A percentile compares a stretch with the other conserved stretches of the same genome.
Conservation (phyloP, 2,329 filamentous ascomycete species). For the Leptographium lundbergii region DNA sequence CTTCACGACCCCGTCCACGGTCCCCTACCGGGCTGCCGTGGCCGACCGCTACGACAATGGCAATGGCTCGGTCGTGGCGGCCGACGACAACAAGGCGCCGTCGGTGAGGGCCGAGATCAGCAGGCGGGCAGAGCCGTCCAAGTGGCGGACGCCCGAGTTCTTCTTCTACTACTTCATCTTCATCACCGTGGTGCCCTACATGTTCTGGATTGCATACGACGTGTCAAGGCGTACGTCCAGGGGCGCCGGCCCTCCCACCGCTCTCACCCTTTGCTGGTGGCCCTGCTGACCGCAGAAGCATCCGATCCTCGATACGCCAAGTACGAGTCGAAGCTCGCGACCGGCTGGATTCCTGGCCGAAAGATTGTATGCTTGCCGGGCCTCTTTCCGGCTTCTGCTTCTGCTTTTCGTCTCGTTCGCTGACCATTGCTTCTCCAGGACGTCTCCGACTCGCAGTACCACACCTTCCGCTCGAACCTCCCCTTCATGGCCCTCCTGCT, state of each 20-base stretch:
- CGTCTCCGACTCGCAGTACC: conserved; percentile 80
- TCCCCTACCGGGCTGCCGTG: conserved; percentile 45
- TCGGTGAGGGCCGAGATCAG: conserved; percentile 13
- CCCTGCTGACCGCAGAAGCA: conserved; percentile 32
- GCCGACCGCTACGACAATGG: conserved; percentile 21
- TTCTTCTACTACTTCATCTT: conserved; percentile 66
- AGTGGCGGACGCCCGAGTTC: conserved; percentile 83
- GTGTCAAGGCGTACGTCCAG: conserved; percentile 61
- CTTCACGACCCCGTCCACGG: conserved; percentile 52
- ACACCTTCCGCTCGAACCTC: conserved; percentile 72
- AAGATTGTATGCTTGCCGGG: conserved; percentile 52
- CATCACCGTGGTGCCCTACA: conserved; percentile 55
- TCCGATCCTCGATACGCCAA: conserved; percentile 69
- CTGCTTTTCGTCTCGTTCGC: background rate
- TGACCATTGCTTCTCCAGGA: conserved; percentile 42
- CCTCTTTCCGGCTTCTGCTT: background rate
- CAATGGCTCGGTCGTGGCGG: conserved; percentile 3
- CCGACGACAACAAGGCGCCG: conserved; percentile 18
- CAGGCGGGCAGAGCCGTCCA: conserved; percentile 42
- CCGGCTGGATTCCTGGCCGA: conserved; percentile 85
- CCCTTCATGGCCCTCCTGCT: conserved; percentile 67
- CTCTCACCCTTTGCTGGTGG: background rate
- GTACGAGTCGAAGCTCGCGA: conserved; percentile 56
- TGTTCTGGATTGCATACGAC: conserved; percentile 83
- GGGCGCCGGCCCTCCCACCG: background rate